Base-by-base conservation (phyloP, 2,329 filamentous ascomycete species). In the Onygena corvina region DNA sequence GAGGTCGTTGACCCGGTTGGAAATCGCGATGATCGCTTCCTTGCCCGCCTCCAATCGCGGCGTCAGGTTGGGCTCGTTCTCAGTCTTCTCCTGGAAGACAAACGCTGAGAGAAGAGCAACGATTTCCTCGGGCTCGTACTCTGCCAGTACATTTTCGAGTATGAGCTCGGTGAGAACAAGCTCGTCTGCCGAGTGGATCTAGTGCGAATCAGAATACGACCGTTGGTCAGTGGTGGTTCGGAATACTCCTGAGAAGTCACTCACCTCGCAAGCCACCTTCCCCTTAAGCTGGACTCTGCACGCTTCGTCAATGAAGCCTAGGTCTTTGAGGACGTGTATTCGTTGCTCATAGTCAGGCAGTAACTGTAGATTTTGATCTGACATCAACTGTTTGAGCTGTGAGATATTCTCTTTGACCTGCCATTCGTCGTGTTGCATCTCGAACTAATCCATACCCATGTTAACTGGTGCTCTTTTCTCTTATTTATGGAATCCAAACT, bases 11-110 rank as follows among this genome's bases (percentile, higher is more conserved):
- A 96, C 86, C 65, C 89, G 92, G 62, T 96, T 88, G 3, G 87
- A 86, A 42, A 98, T 92, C 53, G 80, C 79, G 53, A 96, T 79
- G 57, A 98, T 95, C 6, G 83, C 87, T 52, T 84, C 81, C 60
- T 85, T 84, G 8, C 89, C 92, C 23, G 79, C 79, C 62, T 94
- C 84, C 8, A 98, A 77, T 46, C 80, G 84, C 3, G 84, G 80
- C 0, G 88, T 93, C 51, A 98, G 71, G 3, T 81, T 85, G 0
- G 92, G 90, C 14, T 83, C 79, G 4, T 77, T 76, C 21, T 87
- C 82, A 0, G 92, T 95, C 70, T 95, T 96, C 63, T 98, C 92
- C 63, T 96, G 88, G 73, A 98, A 98, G 1, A 98, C 89, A 64
- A 98, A 98, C 1, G 86, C 81, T 0, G 89, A 95, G 2, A 98